Evolutionary conservation across 495 filamentous ascomycete species (phyloP), one percentile per base, ranked within the genome.

Genomic region (Xylaria curta): DNA sequence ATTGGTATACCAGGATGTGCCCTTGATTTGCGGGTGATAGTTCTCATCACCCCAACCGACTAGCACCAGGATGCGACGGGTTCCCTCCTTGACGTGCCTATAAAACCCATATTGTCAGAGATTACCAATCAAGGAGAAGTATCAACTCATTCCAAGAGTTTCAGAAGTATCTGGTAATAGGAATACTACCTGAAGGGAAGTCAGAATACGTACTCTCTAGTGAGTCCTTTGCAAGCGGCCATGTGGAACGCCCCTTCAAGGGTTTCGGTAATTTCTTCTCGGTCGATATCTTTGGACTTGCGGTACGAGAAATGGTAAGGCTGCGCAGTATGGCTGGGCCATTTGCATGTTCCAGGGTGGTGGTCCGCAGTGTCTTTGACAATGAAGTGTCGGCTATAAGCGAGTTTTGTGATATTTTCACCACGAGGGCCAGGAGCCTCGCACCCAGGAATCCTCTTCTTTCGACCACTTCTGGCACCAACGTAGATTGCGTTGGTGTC

Each of bases 391-490:
- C 12, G 21, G 59, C 58, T 70, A 7, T n/a, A 0, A 5, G 33
- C 68, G 28, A 63, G 13, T 31, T 54, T 63, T 17, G 15, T n/a
- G 40, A 70, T 63, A 3, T 70, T 62, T 31, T 62, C 33, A 31
- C 68, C 68, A 21, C 68, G 68, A 40, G 56, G 58, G 44, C 68
- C 68, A 19, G 68, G 59, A 28, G 68, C 58, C 42, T 51, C 19
- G 24, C 68, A 70, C 0, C 68, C 59, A 13, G 38, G 53, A 5
- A 38, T 3, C 2, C 12, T 64, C 21, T 26, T 51, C 13, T 26
- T 38, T 24, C 46, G 40, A 19, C 19, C 38, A 3, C 13, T 10
- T 8, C 21, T 53, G n/a, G 28, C 21, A 44, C 68, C 68, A 24
- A 17, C 13, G 40, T 51, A 46, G 33, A 49, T 62, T 17, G 56